Conservation (phyloP, 768 basidiomycete genomes). For the Tephrocybe sp. region DNA sequence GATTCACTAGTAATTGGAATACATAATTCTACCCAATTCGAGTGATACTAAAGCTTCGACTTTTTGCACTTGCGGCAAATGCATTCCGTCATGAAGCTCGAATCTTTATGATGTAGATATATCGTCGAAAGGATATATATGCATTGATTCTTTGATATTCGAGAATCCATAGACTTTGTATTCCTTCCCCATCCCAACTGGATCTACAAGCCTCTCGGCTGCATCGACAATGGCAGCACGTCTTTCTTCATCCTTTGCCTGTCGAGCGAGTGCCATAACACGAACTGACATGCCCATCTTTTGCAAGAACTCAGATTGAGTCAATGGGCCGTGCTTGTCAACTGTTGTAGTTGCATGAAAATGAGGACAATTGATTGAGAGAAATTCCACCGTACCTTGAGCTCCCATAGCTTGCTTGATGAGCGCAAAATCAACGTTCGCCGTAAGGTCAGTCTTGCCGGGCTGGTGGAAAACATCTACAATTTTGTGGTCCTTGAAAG, state of each 20-base stretch:
- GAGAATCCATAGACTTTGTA: slow-evolving; percentile 77
- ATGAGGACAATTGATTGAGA: slow-evolving; percentile 9
- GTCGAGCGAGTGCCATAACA: slow-evolving; percentile 56
- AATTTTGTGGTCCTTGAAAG: slow-evolving; percentile 84
- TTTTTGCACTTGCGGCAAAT: no score
- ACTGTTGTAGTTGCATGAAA: slow-evolving; percentile 24
- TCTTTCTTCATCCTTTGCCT: slow-evolving; percentile 49
- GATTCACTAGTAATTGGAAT: no score
- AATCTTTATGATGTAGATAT: slow-evolving; percentile 10
- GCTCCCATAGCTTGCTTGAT: slow-evolving; percentile 74
- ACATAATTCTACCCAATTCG: no score
- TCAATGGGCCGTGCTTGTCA: slow-evolving; percentile 53
- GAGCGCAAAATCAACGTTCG: slow-evolving; percentile 96
- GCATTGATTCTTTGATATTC: slow-evolving; percentile 16
- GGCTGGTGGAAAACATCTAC: slow-evolving; percentile 84
- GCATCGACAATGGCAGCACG: slow-evolving; percentile 54
- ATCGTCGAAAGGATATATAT: slow-evolving; percentile 36
- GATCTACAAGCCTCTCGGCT: slow-evolving; percentile 74
- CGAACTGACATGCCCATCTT: slow-evolving; percentile 75
- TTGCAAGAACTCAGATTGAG: slow-evolving; percentile 75
- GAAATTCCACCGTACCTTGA: slow-evolving; percentile 37
- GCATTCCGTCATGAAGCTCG: no score
- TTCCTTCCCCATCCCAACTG: slow-evolving; percentile 81
- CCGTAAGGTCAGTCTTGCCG: slow-evolving; percentile 89
- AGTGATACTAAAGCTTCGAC: no score